phyloP scores from a whole-genome alignment of 2,329 filamentous ascomycete species.

The Diaporthe longicolla region DNA sequence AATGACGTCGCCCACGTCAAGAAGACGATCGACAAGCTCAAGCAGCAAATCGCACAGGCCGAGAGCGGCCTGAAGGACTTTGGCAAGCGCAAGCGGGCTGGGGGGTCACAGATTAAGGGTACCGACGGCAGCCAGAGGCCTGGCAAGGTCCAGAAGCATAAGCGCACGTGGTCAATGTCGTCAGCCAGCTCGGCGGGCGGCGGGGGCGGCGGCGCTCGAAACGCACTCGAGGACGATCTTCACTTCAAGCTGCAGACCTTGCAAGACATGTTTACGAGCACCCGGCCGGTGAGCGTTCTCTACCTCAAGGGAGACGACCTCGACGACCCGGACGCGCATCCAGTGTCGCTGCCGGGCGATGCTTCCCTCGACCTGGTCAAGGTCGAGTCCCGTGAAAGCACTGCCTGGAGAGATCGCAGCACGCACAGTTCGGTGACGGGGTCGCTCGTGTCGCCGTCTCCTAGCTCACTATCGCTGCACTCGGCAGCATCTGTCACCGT shows the following conservation, averaged over 20 bases:
- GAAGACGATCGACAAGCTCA: conserved; percentile 96
- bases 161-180: conserved; percentile 95
- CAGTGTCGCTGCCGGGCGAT: conserved; percentile 80
- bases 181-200: conserved; percentile 76
- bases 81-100: conserved; percentile 73
- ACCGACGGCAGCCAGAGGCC: conserved; percentile 69
- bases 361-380: conserved; percentile 70
- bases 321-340: conserved; percentile 85
- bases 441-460: conserved; percentile 76
- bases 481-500: conserved; percentile 66
- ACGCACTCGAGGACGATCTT: conserved; percentile 80
- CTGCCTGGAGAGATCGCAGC: conserved; percentile 67
- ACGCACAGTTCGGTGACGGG: conserved; percentile 70
- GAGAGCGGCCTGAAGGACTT: conserved; percentile 78
- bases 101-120: conserved; percentile 58
- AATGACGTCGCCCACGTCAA: conserved; percentile 96
- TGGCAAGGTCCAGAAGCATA: conserved; percentile 91
- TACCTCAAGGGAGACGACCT: conserved; percentile 82
- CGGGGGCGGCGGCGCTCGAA: conserved; percentile 55
- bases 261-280: conserved; percentile 92
- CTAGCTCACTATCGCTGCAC: conserved; percentile 74
- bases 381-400: conserved; percentile 62
- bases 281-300: conserved; percentile 81
- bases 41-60: conserved; percentile 89
- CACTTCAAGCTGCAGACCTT: conserved; percentile 83